Evolutionary conservation across 495 filamentous ascomycete species (phyloP), one percentile per base, ranked within the genome.

Genomic region (Lasiosphaeris hirsuta): DNA sequence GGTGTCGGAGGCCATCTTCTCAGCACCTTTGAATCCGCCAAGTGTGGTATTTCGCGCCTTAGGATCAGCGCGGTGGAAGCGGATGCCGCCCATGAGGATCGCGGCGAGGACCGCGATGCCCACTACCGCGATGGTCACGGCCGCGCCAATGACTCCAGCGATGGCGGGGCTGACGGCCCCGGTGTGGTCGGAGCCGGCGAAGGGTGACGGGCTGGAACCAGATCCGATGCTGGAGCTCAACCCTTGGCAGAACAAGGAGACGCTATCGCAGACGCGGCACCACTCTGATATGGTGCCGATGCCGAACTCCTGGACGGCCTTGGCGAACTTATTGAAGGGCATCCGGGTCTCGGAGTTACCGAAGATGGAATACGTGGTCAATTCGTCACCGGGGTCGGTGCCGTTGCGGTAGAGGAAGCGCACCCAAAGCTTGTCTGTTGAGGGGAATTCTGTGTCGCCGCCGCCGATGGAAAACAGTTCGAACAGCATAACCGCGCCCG

Each of bases 351-450:
- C 56, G 19, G 63, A 60, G 53, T 54, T 59, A 7, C 65, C 67
- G 11, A 74, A 74, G 7, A 74, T 59, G 9, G 66, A 48, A 36
- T 72, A 74, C 40, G 63, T 62, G 4, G 44, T 59, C 0, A 73
- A 48, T 8, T 58, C 59, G 1, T 56, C 55, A 9, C 40, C 58
- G 2, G 50, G 10, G 18, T 63, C 69, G 9, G 69, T 65, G 41
- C 67, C 67, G 30, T 69, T 68, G 44, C 68, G 71, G 62, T 72
- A 78, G 14, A 75, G 54, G 39, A 77, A 74, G 0, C 75, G 72
- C 7, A 76, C 70, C 60, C 65, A 68, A 17, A 76, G 60, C 6
- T 72, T 55, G 14, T 69, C 54, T 0, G 47, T 44, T 11, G 54
- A 11, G 0, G 73, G 68, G 53, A 63, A 70, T 0, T 18, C 41